Conservation (phyloP, 805 yeast species). For the Helenozyma rhizophorensis region DNA sequence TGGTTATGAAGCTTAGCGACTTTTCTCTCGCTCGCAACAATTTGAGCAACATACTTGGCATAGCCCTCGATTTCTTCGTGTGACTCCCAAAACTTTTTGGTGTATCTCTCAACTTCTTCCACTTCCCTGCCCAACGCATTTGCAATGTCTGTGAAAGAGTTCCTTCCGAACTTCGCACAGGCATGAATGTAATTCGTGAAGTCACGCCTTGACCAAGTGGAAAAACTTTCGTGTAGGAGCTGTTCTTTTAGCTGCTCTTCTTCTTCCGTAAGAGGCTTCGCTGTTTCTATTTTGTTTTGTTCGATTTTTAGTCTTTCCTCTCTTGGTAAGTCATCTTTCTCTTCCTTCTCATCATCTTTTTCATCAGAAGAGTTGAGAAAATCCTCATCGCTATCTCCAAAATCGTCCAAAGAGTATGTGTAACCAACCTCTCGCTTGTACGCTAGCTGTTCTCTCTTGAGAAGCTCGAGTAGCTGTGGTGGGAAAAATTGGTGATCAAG, state of each 20-base stretch:
- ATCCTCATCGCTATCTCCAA: constrained; percentile 53
- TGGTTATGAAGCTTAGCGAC: constrained; percentile 51
- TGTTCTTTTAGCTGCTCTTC: constrained; percentile 52
- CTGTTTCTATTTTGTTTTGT: constrained; percentile 50
- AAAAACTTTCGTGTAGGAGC: constrained; percentile 54
- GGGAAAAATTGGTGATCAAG: constrained; percentile 78
- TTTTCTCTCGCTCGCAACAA: constrained; percentile 71
- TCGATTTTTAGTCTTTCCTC: constrained; percentile 42
- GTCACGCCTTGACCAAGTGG: constrained; percentile 70
- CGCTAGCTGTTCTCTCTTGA: constrained; percentile 62
- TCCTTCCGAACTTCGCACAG: constrained; percentile 63
- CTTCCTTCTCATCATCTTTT: too few species aligned
- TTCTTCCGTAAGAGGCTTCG: constrained; percentile 58
- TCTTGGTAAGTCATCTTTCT: constrained; percentile 30
- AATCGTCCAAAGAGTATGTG: constrained; percentile 55
- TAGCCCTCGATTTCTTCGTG: constrained; percentile 60
- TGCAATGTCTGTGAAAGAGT: constrained; percentile 46
- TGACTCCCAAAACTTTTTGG: constrained; percentile 60
- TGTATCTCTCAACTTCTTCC: constrained; percentile 58
- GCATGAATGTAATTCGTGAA: constrained; percentile 68
- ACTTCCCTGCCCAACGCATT: constrained; percentile 51
- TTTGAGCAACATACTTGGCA: constrained; percentile 67
- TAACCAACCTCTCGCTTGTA: constrained; percentile 58
- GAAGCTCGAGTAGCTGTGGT: constrained; percentile 44
- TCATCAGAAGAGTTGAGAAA: constrained; percentile 36